A percentile compares a stretch with the other conserved stretches of the same genome.
phyloP scores from a whole-genome alignment of 345 rosid genomes.

The Carallia brachiata region DNA sequence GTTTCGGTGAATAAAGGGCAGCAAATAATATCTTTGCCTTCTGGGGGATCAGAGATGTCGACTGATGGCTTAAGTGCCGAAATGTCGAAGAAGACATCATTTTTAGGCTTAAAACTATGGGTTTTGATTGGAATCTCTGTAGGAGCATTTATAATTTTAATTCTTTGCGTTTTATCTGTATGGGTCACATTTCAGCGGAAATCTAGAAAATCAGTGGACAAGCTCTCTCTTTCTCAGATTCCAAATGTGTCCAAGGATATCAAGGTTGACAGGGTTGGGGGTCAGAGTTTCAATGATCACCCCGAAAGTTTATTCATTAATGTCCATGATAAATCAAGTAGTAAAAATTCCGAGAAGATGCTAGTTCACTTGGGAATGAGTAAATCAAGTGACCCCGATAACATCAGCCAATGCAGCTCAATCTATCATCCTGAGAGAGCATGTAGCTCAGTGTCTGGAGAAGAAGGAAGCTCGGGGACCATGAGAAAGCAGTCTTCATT shows the following conservation, averaged over 20 bases:
- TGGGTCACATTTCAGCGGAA: conserved; percentile 74
- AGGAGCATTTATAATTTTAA: conserved; percentile 69
- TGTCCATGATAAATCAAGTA: conserved; percentile 54
- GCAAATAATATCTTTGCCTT: neutral
- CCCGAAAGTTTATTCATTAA: conserved; percentile 46
- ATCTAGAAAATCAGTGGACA: conserved; percentile 52
- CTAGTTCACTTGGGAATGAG: conserved; percentile 53
- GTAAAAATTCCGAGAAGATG: conserved; percentile 51
- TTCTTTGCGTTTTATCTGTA: conserved; percentile 75
- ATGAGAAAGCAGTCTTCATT: conserved; percentile 46
- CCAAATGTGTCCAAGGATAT: conserved; percentile 86
- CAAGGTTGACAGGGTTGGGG: conserved; percentile 72
- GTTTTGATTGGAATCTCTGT: conserved; percentile 79
- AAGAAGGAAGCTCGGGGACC: conserved; percentile 80
- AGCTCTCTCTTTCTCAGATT: conserved; percentile 55
- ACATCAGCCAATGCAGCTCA: conserved; percentile 73
- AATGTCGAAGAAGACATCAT: conserved; percentile 67
- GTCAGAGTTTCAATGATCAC: conserved; percentile 42
- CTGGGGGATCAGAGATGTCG: conserved; percentile 53
- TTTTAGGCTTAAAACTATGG: conserved; percentile 90
- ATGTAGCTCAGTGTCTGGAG: conserved; percentile 74
- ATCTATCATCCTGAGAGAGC: conserved; percentile 65
- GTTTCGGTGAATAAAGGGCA: conserved; percentile 3
- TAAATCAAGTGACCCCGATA: conserved; percentile 82
- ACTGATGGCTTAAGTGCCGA: conserved; percentile 64